These are phyloP conservation scores for Trichophyton benhamiae DNA, from an alignment of 2,329 filamentous ascomycete species.

Conservation along the genomic window DNA sequence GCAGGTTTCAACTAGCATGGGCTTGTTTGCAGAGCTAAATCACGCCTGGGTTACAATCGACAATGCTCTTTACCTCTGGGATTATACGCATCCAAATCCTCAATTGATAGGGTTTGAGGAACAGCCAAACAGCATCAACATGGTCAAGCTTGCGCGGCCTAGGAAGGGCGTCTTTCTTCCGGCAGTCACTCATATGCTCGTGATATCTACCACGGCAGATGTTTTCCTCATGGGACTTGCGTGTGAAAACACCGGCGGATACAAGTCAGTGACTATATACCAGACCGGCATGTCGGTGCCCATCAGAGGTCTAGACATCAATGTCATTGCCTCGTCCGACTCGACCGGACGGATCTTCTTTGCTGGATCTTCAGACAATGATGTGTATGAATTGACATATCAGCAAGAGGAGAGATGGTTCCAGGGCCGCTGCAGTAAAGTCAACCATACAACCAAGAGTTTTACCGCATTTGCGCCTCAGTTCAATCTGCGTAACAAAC, in stretches of 20 bases:
- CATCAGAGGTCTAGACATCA: slow-evolving; percentile 63
- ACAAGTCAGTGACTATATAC: slow-evolving; percentile 65
- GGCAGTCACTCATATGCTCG: slow-evolving; percentile 74
- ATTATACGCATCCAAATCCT: slow-evolving; percentile 86
- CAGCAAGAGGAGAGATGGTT: slow-evolving; percentile 98
- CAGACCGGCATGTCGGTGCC: slow-evolving; percentile 76
- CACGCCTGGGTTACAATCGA: slow-evolving; percentile 95
- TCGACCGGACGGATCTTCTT: slow-evolving; percentile 89
- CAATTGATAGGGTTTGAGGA: slow-evolving; percentile 89
- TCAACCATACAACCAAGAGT: slow-evolving; percentile 71
- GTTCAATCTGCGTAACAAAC: slow-evolving; percentile 34
- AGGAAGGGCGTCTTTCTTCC: slow-evolving; percentile 77
- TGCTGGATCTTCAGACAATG: slow-evolving; percentile 63
- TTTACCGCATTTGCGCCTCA: slow-evolving; percentile 46
- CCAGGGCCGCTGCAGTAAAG: slow-evolving; percentile 70
- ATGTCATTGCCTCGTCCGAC: slow-evolving; percentile 62
- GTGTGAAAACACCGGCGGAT: slow-evolving; percentile 51
- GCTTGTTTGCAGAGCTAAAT: slow-evolving; percentile 84
- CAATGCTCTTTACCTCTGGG: slow-evolving; percentile 93
- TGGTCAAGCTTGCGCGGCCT: slow-evolving; percentile 77
- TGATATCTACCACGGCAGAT: slow-evolving; percentile 75
- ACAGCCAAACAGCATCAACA: slow-evolving; percentile 72
- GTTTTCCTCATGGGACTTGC: slow-evolving; percentile 79
- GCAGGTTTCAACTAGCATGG: slow-evolving; percentile 84
- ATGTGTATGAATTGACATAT: slow-evolving; percentile 88